Evolutionary conservation across 306 rosid species (phyloP).

Genomic region (Ochetophila trinervis): DNA sequence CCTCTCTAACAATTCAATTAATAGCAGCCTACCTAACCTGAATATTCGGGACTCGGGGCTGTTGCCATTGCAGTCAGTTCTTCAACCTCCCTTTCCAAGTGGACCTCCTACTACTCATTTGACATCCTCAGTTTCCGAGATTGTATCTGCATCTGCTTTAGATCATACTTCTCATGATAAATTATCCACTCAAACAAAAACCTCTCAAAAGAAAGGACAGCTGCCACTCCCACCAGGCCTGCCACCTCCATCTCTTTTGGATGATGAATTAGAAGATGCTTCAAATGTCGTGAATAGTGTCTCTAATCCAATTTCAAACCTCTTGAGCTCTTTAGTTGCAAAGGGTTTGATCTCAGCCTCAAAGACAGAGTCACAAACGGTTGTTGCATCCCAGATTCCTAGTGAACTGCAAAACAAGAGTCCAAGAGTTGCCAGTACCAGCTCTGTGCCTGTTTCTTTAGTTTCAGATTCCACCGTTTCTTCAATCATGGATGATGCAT

Average conservation of each 20-base stretch:
- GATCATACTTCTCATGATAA: slow-evolving; percentile 47
- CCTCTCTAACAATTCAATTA: slow-evolving; percentile 45
- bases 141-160: slow-evolving; percentile 38
- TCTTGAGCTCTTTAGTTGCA: slow-evolving; percentile 81
- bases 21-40: slow-evolving; percentile 35
- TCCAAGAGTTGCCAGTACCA: slow-evolving; percentile 27
- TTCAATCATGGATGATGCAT: slow-evolving; percentile 33
- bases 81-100: slow-evolving; percentile 38
- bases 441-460: slow-evolving; percentile 44
- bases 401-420: slow-evolving; percentile 39
- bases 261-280: slow-evolving; percentile 43
- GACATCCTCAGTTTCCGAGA: slow-evolving; percentile 34
- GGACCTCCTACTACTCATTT: slow-evolving; percentile 35
- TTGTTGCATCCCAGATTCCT: slow-evolving; percentile 33
- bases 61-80: slow-evolving; percentile 38
- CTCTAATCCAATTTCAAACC: slow-evolving; percentile 66
- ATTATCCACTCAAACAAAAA: slow-evolving; percentile 28
- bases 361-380: slow-evolving; percentile 40
- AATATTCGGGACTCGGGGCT: slow-evolving; percentile 38
- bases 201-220: slow-evolving; percentile 42
- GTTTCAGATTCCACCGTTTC: slow-evolving; percentile 40
- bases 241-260: slow-evolving; percentile 38
- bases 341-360: slow-evolving; percentile 80
- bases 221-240: slow-evolving; percentile 33
- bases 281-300: slow-evolving; percentile 34